Percentiles rank a stretch among this genome's conserved stretches.
Evolutionary conservation across 2,329 filamentous ascomycete genomes (phyloP).

Genomic region (Hymenoscyphus albidus): DNA sequence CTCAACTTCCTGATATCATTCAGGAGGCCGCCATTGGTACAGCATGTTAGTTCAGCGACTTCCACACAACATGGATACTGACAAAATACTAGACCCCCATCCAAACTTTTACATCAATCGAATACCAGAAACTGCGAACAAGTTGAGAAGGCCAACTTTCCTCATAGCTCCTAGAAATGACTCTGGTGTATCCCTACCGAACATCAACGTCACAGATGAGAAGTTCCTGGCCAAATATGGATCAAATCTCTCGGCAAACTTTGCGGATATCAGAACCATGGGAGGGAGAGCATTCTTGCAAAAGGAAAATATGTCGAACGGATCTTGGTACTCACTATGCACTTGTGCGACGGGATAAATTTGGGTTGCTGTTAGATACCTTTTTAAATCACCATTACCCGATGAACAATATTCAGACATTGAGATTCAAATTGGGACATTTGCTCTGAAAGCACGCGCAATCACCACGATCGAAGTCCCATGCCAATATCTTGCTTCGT

Average conservation of each 20-base stretch:
- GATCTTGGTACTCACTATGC: constrained; percentile 26
- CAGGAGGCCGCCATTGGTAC: constrained; percentile 31
- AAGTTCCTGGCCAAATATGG: constrained; percentile 30
- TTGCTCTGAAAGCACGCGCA: constrained; percentile 24
- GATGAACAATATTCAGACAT: constrained; percentile 17
- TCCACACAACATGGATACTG: too few relatives aligned
- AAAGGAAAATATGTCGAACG: constrained; percentile 26
- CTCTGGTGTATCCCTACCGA: constrained; percentile 28
- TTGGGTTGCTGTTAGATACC: constrained; percentile 23
- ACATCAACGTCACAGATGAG: constrained; percentile 27
- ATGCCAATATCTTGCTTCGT: constrained; percentile 19
- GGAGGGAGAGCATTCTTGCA: constrained; percentile 28
- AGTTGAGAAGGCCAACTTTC: constrained; percentile 27
- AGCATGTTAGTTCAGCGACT: constrained; percentile 22
- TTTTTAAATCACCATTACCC: constrained; percentile 2
- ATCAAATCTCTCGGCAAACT: constrained; percentile 29
- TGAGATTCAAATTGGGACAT: constrained; percentile 31
- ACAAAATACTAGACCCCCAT: constrained; percentile 21
- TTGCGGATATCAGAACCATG: constrained; percentile 29
- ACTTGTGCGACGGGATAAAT: constrained; percentile 32
- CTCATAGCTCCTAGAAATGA: constrained; percentile 25
- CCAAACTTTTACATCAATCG: constrained; percentile 26
- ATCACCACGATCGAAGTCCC: constrained; percentile 29
- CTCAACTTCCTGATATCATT: constrained; percentile 30
- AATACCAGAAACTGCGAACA: constrained; percentile 17